Evolutionary conservation across 352 stramenopile genomes (phyloP).

Genomic region (Synura sp.): DNA sequence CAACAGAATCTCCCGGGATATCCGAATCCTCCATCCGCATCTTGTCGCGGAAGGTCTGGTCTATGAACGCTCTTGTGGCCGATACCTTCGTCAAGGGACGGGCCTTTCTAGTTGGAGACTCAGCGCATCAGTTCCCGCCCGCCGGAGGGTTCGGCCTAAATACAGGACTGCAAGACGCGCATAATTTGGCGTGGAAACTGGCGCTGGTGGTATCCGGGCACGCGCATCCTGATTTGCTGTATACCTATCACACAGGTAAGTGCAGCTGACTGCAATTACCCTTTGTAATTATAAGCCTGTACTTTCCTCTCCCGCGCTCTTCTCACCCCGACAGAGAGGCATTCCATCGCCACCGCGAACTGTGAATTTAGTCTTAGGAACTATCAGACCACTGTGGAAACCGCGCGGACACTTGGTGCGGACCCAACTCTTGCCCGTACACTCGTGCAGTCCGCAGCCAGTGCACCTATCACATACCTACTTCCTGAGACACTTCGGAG

Average conservation of each 20-base stretch:
- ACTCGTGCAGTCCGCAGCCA: no score
- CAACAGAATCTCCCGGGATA: conserved; percentile 23
- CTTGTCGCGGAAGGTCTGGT: conserved; percentile 42
- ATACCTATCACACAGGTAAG: no score
- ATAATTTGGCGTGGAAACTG: conserved; percentile 86
- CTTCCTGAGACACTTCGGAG: no score
- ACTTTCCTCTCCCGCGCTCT: no score
- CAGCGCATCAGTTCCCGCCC: conserved; percentile 82
- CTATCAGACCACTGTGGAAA: conserved; percentile 5
- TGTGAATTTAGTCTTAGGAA: conserved; percentile 31
- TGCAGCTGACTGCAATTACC: no score
- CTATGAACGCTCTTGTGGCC: neutral
- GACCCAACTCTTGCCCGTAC: neutral
- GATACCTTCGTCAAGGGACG: conserved; percentile 48
- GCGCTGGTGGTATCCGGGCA: conserved; percentile 59
- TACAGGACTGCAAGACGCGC: conserved; percentile 74
- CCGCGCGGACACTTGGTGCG: neutral
- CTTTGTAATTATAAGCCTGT: no score
- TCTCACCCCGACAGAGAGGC: conserved; percentile 46
- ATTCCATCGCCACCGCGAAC: conserved; percentile 26
- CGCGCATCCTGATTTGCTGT: conserved; percentile 52
- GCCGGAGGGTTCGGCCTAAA: conserved; percentile 87
- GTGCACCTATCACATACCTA: no score
- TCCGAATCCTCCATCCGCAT: conserved; percentile 68
- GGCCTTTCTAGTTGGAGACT: conserved; percentile 80